Evolutionary conservation across 768 basidiomycete genomes (phyloP).

Genomic region (Sarcodon aspratus): DNA sequence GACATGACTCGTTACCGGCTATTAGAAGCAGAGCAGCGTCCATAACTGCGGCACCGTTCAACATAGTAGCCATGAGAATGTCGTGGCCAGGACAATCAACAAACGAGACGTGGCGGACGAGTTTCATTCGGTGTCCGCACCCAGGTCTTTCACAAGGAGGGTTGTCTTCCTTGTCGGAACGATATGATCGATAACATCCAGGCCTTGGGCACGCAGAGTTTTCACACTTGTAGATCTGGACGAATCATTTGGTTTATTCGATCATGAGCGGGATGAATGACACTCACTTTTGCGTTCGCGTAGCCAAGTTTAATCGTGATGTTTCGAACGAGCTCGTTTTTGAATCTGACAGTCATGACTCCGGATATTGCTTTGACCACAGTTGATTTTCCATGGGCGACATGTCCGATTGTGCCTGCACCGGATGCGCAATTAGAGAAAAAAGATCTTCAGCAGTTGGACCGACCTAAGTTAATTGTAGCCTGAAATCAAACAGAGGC

Average conservation of each 20-base stretch:
- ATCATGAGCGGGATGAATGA: not conserved
- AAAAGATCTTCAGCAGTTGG: not conserved
- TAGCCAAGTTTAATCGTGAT: slow-evolving; percentile 99
- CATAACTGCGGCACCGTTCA: slow-evolving; percentile 99
- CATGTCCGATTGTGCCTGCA: slow-evolving; percentile 94
- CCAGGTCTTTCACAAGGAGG: slow-evolving; percentile 91
- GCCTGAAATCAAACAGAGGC: slow-evolving; percentile 39
- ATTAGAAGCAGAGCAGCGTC: slow-evolving; percentile 93
- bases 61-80: slow-evolving; percentile 99
- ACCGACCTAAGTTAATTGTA: slow-evolving; percentile 82
- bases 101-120: slow-evolving; percentile 95
- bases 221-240: slow-evolving; percentile 95
- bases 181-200: slow-evolving; percentile 89
- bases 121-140: slow-evolving; percentile 82
- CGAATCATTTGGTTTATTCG: not conserved
- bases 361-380: slow-evolving; percentile 99
- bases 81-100: slow-evolving; percentile 98
- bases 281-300: slow-evolving; percentile 89
- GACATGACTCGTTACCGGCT: slow-evolving; percentile 97
- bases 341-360: slow-evolving; percentile 96
- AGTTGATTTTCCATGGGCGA: slow-evolving; percentile 94
- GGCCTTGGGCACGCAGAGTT: slow-evolving; percentile 89
- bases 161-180: slow-evolving; percentile 86
- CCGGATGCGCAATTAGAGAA: not conserved
- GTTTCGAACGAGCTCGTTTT: slow-evolving; percentile 97